A percentile compares a stretch with the other conserved stretches of the same genome.
These are phyloP conservation scores for Naganishia cerealis DNA, from an alignment of 1,284 basidiomycete species.

Conservation along the genomic window DNA sequence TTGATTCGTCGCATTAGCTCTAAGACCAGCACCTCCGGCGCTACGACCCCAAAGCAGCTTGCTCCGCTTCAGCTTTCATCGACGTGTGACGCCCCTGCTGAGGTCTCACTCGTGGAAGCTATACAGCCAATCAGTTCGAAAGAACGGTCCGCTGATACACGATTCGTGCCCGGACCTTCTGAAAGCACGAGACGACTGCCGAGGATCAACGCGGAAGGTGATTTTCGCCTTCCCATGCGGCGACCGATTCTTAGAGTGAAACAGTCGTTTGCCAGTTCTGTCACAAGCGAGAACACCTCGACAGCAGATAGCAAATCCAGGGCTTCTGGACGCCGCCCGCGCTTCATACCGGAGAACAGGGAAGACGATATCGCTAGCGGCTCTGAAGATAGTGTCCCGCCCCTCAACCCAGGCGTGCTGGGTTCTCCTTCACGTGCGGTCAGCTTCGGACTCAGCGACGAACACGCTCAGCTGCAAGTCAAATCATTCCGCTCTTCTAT, in stretches of 20 bases:
- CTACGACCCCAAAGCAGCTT: conserved; percentile 9
- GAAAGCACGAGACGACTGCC: neutral
- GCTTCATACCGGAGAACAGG: neutral
- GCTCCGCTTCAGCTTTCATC: neutral
- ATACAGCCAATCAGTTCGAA: neutral
- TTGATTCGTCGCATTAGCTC: conserved; percentile 11
- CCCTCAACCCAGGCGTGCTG: neutral
- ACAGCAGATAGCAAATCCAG: conserved; percentile 20
- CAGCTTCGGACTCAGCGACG: conserved; percentile 22
- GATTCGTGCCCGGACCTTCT: neutral
- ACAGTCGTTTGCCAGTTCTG: conserved; percentile 19
- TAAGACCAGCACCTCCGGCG: conserved; percentile 11
- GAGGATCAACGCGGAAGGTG: neutral
- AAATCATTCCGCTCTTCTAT: conserved; percentile 14
- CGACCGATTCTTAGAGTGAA: conserved; percentile 17
- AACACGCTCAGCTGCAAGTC: conserved; percentile 22
- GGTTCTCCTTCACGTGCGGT: conserved; percentile 10
- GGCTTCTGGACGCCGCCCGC: conserved; percentile 4
- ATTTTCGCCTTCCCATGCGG: neutral
- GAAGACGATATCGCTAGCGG: conserved; percentile 1
- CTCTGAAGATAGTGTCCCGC: neutral
- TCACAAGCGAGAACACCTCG: conserved; percentile 17
- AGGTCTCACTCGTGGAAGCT: neutral
- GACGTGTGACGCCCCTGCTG: neutral
- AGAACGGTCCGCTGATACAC: neutral